Evolutionary conservation across 768 basidiomycete species (phyloP).

Genomic region (Porphyrellus cyaneotinctus): DNA sequence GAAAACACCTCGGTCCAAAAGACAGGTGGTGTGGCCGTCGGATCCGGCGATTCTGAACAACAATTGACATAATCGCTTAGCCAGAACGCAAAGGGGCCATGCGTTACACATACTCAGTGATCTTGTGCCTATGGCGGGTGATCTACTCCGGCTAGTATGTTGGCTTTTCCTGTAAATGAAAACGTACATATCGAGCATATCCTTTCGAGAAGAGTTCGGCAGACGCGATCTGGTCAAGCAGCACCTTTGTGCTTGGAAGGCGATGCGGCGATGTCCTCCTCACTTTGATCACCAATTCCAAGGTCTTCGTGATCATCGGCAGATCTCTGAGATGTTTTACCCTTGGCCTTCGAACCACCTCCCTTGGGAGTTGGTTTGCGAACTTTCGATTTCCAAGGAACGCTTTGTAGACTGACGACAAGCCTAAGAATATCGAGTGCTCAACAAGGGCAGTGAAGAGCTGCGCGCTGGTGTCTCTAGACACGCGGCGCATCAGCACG

Average conservation of each 20-base stretch:
- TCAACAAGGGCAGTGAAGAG: slow-evolving; percentile 89
- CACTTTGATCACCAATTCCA: slow-evolving; percentile 35
- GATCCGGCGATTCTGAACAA: slow-evolving; percentile 39
- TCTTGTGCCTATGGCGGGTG: slow-evolving; percentile 15
- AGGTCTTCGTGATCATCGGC: slow-evolving; percentile 19
- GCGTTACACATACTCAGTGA: slow-evolving; percentile 16
- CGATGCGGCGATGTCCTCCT: slow-evolving; percentile 34
- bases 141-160: slow-evolving; percentile 40
- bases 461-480: slow-evolving; percentile 82
- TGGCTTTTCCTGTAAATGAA: slow-evolving; percentile 47
- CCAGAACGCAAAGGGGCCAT: slow-evolving; percentile 12
- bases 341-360: slow-evolving; percentile 37
- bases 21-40: slow-evolving; percentile 68
- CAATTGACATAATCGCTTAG: slow-evolving; percentile 23
- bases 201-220: neutral
- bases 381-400: slow-evolving; percentile 79
- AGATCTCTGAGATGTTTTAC: slow-evolving; percentile 23
- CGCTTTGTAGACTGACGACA: slow-evolving; percentile 85
- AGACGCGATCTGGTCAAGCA: slow-evolving; percentile 12
- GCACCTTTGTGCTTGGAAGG: slow-evolving; percentile 34
- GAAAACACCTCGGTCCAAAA: slow-evolving; percentile 99
- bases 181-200: neutral
- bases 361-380: slow-evolving; percentile 46
- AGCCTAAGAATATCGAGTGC: slow-evolving; percentile 83
- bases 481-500: slow-evolving; percentile 72